These are phyloP conservation scores for Pseudisothecium myosuroides DNA, from an alignment of 225 moss, liverwort and hornwort species.

Conservation along the genomic window DNA sequence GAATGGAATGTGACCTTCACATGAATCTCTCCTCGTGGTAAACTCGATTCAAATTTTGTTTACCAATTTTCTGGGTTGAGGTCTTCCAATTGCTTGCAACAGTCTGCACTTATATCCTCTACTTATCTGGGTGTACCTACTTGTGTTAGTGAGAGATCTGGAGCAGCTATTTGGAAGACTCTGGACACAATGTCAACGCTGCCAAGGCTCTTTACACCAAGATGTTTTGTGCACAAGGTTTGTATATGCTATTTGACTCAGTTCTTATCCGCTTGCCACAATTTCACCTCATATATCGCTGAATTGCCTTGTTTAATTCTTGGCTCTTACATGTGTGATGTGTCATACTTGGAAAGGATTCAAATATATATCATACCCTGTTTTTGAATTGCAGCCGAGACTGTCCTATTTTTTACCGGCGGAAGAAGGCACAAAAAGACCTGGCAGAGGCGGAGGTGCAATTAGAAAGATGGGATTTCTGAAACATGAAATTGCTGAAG, in stretches of 20 bases:
- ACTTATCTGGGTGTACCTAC: background rate
- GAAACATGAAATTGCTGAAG: background rate
- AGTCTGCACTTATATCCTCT: background rate
- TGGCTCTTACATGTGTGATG: background rate
- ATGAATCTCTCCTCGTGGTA: background rate
- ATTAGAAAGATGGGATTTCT: slow-evolving; percentile 93
- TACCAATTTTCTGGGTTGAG: background rate
- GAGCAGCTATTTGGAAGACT: slow-evolving; percentile 81
- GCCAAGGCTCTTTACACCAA: slow-evolving; percentile 97
- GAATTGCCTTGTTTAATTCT: background rate
- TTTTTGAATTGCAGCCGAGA: slow-evolving; percentile 67
- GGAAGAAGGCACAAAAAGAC: slow-evolving; percentile 98
- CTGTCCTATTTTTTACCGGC: slow-evolving; percentile 93
- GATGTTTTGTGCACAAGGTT: slow-evolving; percentile 97
- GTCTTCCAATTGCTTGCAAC: background rate
- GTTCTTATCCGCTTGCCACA: background rate
- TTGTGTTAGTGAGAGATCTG: slow-evolving; percentile 69
- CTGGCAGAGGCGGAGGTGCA: slow-evolving; percentile 89
- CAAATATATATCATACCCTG: background rate
- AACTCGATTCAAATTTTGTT: background rate
- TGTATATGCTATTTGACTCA: background rate
- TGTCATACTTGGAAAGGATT: background rate
- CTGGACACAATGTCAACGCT: slow-evolving; percentile 98
- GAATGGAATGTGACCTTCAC: background rate
- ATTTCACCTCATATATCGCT: background rate